Base-by-base conservation (phyloP, 345 rosid genomes). In the Microthlaspi erraticum region DNA sequence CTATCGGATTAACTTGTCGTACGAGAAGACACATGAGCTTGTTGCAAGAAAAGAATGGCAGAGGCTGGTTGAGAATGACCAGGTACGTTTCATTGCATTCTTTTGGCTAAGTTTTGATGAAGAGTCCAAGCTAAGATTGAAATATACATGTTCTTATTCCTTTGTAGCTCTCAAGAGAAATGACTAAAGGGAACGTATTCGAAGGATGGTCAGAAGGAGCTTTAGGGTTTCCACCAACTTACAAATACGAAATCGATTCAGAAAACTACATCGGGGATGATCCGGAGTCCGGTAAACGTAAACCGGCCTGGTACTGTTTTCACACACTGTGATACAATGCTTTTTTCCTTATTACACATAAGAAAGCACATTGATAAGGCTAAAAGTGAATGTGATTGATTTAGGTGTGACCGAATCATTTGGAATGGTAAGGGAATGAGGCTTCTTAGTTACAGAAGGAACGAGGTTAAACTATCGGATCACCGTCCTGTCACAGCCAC, bases 181-280 rank as follows among this genome's bases (percentile, higher is more conserved):
- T 87, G 72, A 81, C 77, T 59, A 88, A 86, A 83, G 94, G 94
- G 59, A 75, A 68, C 3, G 76, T 84, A 12, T 91, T 93, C 60
- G 94, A 87, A 75, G 98, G 98, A 79, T 93, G 98, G 98, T 78
- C 86, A 1, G 97, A 93, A 73, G 97, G 96, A 23, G 38, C 74
- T 57, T 63, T 93, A 67, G 66, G 44, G 51, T 93, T 93, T 72
- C 83, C 97, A 31, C 97, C 98, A 62, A 93, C 98, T 32, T 93
- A 93, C 68, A 93, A 93, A 73, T 93, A 93, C 19, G 92, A 88
- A 81, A 26, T 81, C 23, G 72, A 88, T 79, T 88, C 97, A 53
- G 89, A 84, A 29, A 88, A 81, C 54, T 93, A 93, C 78, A 73
- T 20, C 3, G 94, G 94, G 60, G 91, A 86, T 72, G 91, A 91